Conservation (phyloP, 129 eudicot species). For the Escallonia herrerae region DNA sequence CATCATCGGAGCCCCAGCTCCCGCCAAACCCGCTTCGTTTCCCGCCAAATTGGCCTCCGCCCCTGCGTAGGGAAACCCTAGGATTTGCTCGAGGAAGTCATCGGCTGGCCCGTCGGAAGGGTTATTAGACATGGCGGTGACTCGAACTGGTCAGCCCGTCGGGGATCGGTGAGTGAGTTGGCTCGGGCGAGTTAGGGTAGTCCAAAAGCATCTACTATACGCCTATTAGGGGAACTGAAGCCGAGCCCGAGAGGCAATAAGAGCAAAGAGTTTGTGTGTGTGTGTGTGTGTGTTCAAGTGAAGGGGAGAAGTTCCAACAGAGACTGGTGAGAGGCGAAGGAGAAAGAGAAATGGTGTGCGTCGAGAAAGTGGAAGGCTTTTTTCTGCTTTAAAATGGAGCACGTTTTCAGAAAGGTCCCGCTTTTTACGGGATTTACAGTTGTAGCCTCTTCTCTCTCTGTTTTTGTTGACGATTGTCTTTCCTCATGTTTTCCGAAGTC, state of each 20-base stretch:
- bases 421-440: constrained; percentile 15
- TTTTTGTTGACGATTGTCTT: neutral
- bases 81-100: constrained; percentile 85
- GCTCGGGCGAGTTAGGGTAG: constrained; percentile 17
- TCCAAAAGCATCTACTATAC: constrained; percentile 1
- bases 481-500: neutral
- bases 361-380: neutral
- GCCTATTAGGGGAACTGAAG: constrained; percentile 1
- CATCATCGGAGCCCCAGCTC: constrained; percentile 54
- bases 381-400: constrained; percentile 16
- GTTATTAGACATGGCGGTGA: constrained; percentile 65
- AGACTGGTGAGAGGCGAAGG: neutral
- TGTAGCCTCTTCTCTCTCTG: constrained; percentile 1
- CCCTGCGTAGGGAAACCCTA: constrained; percentile 59
- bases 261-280: no score
- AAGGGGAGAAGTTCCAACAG: no score
- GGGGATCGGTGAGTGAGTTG: neutral
- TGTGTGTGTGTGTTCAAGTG: no score
- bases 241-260: neutral
- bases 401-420: constrained; percentile 18
- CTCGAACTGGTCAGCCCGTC: neutral
- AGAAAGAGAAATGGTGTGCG: neutral
- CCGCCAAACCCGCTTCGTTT: constrained; percentile 29
- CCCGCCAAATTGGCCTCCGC: constrained; percentile 56
- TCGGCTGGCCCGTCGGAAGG: constrained; percentile 69